A percentile compares a stretch with the other conserved stretches of the same genome.
Conservation (phyloP, 768 basidiomycete genomes). For the Dendrothele bispora region DNA sequence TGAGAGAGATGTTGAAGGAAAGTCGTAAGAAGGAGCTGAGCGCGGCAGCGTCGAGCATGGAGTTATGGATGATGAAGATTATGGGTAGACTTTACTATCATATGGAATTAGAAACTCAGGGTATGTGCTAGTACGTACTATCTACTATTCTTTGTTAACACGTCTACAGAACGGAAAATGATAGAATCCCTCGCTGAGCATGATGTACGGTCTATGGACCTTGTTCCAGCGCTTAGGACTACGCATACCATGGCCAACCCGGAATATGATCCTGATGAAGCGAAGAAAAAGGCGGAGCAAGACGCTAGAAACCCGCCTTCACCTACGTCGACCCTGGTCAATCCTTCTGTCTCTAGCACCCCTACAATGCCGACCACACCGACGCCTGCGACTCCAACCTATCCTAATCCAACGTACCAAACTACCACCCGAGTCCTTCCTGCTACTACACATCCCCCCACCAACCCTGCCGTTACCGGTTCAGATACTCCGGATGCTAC, state of each 20-base stretch:
- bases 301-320: too few species aligned
- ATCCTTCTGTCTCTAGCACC: conserved; percentile 24
- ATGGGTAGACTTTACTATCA: conserved; percentile 98
- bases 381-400: conserved; percentile 8
- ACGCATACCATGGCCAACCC: conserved; percentile 98
- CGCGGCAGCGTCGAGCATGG: conserved; percentile 69
- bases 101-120: conserved; percentile 94
- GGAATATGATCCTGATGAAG: conserved; percentile 91
- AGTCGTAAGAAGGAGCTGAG: conserved; percentile 71
- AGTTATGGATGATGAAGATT: conserved; percentile 94
- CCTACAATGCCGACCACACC: conserved; percentile 24
- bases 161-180: conserved; percentile 91
- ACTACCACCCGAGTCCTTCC: conserved; percentile 71
- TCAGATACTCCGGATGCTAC: too few species aligned
- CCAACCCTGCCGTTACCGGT: conserved; percentile 83
- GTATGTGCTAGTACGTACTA: conserved; percentile 47
- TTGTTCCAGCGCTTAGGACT: conserved; percentile 93
- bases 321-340: conserved; percentile 15
- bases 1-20: conserved; percentile 76
- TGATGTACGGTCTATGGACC: conserved; percentile 86
- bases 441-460: conserved; percentile 55
- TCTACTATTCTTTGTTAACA: conserved; percentile 7
- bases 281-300: too few species aligned
- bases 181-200: conserved; percentile 91
- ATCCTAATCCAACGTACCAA: conserved; percentile 30